phyloP scores from a whole-genome alignment of 169 alveolate species.

The Plasmodium blacklocki region DNA sequence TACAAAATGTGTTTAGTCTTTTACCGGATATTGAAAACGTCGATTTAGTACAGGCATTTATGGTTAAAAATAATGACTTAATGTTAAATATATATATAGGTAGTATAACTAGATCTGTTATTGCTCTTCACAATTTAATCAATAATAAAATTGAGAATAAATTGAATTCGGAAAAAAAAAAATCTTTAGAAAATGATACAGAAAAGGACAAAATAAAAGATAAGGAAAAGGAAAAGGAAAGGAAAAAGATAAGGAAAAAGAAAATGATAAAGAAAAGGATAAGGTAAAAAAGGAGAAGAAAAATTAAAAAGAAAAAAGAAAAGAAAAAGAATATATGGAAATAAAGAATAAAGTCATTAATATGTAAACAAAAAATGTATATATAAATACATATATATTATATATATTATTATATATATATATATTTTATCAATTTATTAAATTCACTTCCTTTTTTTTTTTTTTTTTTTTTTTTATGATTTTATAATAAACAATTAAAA shows the following conservation, averaged over 20 bases:
- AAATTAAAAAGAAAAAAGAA: background rate
- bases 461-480: no score
- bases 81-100: slow-evolving; percentile 94
- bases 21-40: slow-evolving; percentile 93
- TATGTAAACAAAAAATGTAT: no score
- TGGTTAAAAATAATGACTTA: slow-evolving; percentile 94
- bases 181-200: slow-evolving; percentile 67
- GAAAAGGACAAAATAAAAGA: slow-evolving; percentile 65
- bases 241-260: no score
- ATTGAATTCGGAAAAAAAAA: slow-evolving; percentile 79
- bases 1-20: slow-evolving; percentile 95
- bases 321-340: no score
- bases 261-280: slow-evolving; percentile 41
- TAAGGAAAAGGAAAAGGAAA: slow-evolving; percentile 75
- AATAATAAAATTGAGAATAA: slow-evolving; percentile 93
- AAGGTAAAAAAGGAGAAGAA: slow-evolving; percentile 4
- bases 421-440: no score
- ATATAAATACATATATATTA: no score
- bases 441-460: no score
- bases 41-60: slow-evolving; percentile 91
- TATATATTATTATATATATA: no score
- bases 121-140: slow-evolving; percentile 96
- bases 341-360: no score
- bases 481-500: no score
- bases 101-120: slow-evolving; percentile 92